Evolutionary conservation across 2,329 filamentous ascomycete species (phyloP).

Genomic region (Neopestalotiopsis rosae): DNA sequence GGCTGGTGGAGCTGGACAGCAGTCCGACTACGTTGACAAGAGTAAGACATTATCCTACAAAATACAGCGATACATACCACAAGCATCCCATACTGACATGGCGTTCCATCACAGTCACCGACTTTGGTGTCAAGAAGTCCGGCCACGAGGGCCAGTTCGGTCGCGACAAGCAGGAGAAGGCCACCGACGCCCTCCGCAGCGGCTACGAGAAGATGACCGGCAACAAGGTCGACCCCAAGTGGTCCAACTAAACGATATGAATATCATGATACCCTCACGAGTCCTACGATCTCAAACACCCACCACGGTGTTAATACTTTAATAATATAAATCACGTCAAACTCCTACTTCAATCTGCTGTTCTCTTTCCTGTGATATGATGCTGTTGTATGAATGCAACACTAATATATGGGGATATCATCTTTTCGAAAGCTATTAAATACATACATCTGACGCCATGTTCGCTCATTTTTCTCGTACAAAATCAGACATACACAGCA

Average conservation of each 20-base stretch:
- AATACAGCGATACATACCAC: too few species aligned
- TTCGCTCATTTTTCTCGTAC: too few species aligned
- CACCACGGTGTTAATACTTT: not conserved
- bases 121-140: slow-evolving; percentile 34
- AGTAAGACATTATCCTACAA: slow-evolving; percentile 24
- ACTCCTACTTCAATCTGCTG: not conserved
- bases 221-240: slow-evolving; percentile 42
- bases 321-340: not conserved
- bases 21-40: slow-evolving; percentile 40
- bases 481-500: too few species aligned
- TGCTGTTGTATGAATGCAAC: not conserved
- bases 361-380: too few species aligned
- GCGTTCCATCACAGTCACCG: slow-evolving; percentile 26
- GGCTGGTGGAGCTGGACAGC: slow-evolving; percentile 24
- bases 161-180: slow-evolving; percentile 34
- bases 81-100: too few species aligned
- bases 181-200: slow-evolving; percentile 38
- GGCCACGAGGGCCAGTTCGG: slow-evolving; percentile 26
- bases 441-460: too few species aligned
- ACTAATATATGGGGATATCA: too few species aligned
- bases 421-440: too few species aligned
- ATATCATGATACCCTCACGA: not conserved
- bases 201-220: slow-evolving; percentile 45
- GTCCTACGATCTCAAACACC: not conserved
- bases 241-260: slow-evolving; percentile 35